Evolutionary conservation across 768 basidiomycete species (phyloP), one percentile per base, ranked within the genome.

Genomic region (Dentipellis sp.): DNA sequence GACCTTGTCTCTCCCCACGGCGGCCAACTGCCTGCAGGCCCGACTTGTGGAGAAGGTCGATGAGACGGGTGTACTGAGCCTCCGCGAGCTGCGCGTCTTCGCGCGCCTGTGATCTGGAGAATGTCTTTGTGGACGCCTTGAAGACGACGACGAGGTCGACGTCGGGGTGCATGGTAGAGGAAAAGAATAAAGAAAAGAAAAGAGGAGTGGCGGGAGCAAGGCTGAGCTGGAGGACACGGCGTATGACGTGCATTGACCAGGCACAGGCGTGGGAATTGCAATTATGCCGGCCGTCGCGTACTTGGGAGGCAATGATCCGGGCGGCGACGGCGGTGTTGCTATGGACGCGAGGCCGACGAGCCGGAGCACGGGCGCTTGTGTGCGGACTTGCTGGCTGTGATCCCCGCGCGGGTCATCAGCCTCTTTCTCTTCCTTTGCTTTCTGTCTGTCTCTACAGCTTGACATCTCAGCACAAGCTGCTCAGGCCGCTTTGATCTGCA

Each of bases 81-180:
- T 84, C 79, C 2, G 88, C 82, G 60, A 82, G 83, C 6, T 75
- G 70, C 1, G 81, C 78, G 50, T 86, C 81, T 61, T 84, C 77
- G 34, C 79, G 75, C 10, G 78, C 77, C 57, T 84, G 80, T 39
- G 79, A 75, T 64, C 88, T 88, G 6, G 83, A 80, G 19, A 81
- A 63, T 1, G 74, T 73, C 7, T 72, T 70, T 36, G 76, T 73
- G 50, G 77, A 70, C 1, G 82, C 78, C 47, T 79, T 78, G 65
- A 91, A 91, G 46, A 86, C 73, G 58, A 92, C 72, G 52, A 91
- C 82, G 34, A 91, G 75, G 70, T 92, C 88, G 50, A 88, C 82
- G 55, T 82, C 75, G 12, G 80, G 83, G 8, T 74, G 67, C 73
- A 76, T 77, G 42, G 37, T 54, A 53, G 52, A 10, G 4, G 39